These are phyloP conservation scores for Botrytis medusae DNA, from an alignment of 2,329 filamentous ascomycete species.

Conservation along the genomic window DNA sequence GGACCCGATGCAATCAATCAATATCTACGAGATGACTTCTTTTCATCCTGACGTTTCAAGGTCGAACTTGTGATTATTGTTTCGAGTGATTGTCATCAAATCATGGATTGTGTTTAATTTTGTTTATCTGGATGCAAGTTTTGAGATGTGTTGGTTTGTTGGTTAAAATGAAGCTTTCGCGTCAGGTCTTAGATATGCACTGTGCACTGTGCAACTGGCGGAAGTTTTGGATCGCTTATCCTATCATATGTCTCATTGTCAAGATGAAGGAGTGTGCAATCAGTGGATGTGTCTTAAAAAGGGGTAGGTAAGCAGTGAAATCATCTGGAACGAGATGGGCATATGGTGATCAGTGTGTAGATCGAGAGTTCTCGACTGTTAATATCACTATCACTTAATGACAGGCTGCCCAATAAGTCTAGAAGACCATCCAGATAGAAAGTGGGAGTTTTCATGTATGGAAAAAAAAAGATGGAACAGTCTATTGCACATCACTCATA, in stretches of 20 bases:
- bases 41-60: not conserved
- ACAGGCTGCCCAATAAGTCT: not conserved
- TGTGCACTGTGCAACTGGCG: not conserved
- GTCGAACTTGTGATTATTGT: not conserved
- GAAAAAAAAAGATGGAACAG: not conserved
- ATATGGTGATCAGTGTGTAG: not conserved
- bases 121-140: not conserved
- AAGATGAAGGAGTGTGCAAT: not conserved
- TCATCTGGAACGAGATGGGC: slow-evolving; percentile 9
- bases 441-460: not conserved
- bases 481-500: not conserved
- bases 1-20: not conserved
- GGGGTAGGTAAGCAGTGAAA: not conserved
- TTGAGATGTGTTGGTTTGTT: not conserved
- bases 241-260: not conserved
- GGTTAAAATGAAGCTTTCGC: slow-evolving; percentile 1
- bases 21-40: not conserved
- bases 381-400: not conserved
- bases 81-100: not conserved
- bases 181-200: slow-evolving; percentile 1
- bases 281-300: not conserved
- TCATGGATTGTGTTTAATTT: not conserved
- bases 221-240: not conserved
- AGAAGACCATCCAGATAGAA: not conserved
- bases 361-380: not conserved